Base-by-base conservation (phyloP, 2,329 filamentous ascomycete genomes). In the Talaromyces sp. region DNA sequence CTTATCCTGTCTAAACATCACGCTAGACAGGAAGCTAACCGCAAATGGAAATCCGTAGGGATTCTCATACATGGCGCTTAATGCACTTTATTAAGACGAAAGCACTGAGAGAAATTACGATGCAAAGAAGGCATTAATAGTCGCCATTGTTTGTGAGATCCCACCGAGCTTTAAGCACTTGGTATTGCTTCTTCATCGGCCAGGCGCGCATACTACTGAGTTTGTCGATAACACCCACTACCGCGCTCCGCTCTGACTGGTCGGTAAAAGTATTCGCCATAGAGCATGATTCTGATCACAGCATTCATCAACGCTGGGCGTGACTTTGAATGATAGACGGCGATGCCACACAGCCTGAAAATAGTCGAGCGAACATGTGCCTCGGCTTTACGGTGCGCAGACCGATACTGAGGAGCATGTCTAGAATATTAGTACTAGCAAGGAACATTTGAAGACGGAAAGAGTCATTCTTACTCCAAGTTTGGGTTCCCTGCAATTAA, bases 101-200 rank as follows among this genome's bases (percentile, higher is more conserved):
- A n/a, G 35, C 17, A 38, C 6, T 6, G 35, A 38, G 6, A n/a
- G 6, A 17, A 7, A 38, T n/a, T n/a, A n/a, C 17, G 6, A 6
- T 8, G 35, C 35, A 38, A 38, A 38, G 17, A n/a, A n/a, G 17
- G n/a, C 2, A 7, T 14, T 38, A 38, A n/a, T 38, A 38, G 35
- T 26, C 43, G 6, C 9, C 19, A 69, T 77, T 83, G 71, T 84
- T 82, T 60, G 77, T 85, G 62, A 75, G 82, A 54, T 78, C 78
- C 65, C 66, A 66, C 31, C 56, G 46, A 12, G 31, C 50, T 41
- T 61, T 54, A 14, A 67, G 14, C 8, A 54, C 51, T n/a, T 66
- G 50, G 27, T 63, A 64, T 2, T 62, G 57, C 55, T 84, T 83
- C 56, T 77, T 85, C 61, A 79, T 82, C 29, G 79, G 80, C 56